Base-by-base conservation (phyloP, 441 rosid species). In the Omphalea diandra region DNA sequence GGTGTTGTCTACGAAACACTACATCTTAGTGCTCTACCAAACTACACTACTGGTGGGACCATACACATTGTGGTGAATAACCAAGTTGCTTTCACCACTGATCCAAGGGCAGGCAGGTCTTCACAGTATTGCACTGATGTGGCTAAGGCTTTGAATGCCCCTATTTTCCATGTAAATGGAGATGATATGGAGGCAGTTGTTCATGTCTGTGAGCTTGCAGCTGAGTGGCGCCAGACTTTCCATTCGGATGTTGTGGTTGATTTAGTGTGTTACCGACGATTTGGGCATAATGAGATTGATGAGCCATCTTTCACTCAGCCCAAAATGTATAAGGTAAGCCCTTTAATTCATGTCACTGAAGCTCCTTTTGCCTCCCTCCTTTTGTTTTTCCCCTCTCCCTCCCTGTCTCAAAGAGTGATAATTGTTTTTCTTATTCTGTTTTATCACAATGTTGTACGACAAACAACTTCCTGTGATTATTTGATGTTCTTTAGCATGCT, bases 1-100 rank as follows among this genome's bases (percentile, higher is more conserved):
- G 98, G 99, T 29, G 99, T 95, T 8, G 97, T 94, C 8, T 94
- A 94, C 74, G 98, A 94, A 79, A 94, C 98, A 75, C 86, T 94
- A 0, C 98, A 92, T 89, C 92, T 95, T 38, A 92, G 97, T 72
- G 99, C 98, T 50, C 90, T 95, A 75, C 98, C 98, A 63, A 93
- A 88, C 87, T 93, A 90, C 80, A 67, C 92, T 29, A 95, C 97
- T 44, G 99, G 99, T 68, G 99, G 98, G 47, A 95, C 99, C 56
- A 90, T 95, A 40, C 99, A 95, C 76, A 90, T 92, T 70, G 99
- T 95, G 32, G 99, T 95, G 71, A 95, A 95, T 84, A 92, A 95
- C 80, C 99, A 95, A 81, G 98, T 95, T 67, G 99, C 98, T 50
- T 92, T 95, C 81, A 95, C 99, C 2, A 95, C 99, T 32, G 99